Percentiles rank a stretch among this genome's conserved stretches.
Evolutionary conservation across 495 filamentous ascomycete species (phyloP).

Genomic region (Pseudoneurospora amorphoporcata): DNA sequence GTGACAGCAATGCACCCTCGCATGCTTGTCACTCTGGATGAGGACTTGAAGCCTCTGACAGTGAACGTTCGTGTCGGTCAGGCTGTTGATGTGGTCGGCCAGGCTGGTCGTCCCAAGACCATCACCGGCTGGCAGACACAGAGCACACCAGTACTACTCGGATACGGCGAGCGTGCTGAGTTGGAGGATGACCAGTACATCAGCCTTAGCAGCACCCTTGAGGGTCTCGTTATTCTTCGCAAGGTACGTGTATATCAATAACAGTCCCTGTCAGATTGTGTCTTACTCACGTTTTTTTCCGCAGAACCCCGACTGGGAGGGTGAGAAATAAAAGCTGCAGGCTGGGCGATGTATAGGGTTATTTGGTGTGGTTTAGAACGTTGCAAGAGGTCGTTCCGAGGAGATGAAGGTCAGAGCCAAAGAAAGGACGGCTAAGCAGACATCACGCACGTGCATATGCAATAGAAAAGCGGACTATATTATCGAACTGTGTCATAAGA

Average conservation of each 20-base stretch:
- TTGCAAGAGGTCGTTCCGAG: background rate
- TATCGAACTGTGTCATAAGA: background rate
- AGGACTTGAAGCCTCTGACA: slow-evolving; percentile 83
- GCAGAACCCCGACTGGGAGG: slow-evolving; percentile 41
- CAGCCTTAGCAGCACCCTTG: slow-evolving; percentile 76
- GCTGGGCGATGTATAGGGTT: background rate
- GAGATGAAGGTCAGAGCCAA: background rate
- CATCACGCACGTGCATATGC: background rate
- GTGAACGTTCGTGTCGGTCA: slow-evolving; percentile 97
- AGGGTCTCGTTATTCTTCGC: slow-evolving; percentile 91
- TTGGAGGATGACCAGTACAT: slow-evolving; percentile 97
- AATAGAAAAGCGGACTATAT: background rate
- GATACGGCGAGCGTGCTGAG: slow-evolving; percentile 90
- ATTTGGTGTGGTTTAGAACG: background rate
- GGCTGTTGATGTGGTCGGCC: slow-evolving; percentile 95
- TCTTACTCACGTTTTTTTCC: slow-evolving; percentile 12
- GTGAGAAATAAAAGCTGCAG: slow-evolving; percentile 23
- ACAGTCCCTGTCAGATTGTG: background rate
- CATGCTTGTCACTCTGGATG: slow-evolving; percentile 91
- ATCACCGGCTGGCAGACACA: slow-evolving; percentile 99
- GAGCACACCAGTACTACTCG: slow-evolving; percentile 88
- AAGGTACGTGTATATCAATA: slow-evolving; percentile 52
- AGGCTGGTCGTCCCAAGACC: slow-evolving; percentile 93
- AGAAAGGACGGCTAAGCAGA: background rate
- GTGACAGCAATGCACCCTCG: slow-evolving; percentile 95